Evolutionary conservation across 768 basidiomycete species (phyloP).

Genomic region (Lactifluus volemus): DNA sequence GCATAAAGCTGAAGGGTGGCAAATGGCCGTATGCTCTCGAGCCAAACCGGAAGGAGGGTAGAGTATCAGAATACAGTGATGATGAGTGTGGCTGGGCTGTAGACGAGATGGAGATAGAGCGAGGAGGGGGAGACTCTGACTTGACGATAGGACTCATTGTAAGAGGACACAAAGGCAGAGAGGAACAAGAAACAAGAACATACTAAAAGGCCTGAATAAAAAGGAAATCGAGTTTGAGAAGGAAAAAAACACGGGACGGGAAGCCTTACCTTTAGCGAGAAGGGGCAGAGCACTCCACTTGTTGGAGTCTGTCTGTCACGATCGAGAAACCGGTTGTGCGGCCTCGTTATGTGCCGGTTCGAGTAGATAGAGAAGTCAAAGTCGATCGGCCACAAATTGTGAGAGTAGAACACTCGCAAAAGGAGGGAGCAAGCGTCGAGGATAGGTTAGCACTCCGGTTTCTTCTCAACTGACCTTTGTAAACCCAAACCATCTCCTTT

Average conservation of each 20-base stretch:
- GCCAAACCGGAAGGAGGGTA: conserved; percentile 21
- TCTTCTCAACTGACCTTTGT: too few species aligned
- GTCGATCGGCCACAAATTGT: neutral
- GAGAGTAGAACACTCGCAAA: too few species aligned
- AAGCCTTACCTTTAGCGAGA: neutral
- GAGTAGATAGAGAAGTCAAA: neutral
- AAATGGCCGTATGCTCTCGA: conserved; percentile 23
- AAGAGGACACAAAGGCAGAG: neutral
- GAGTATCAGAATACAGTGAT: conserved; percentile 1
- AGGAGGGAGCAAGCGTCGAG: neutral
- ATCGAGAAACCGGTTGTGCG: neutral
- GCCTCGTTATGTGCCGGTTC: neutral
- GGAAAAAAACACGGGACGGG: neutral
- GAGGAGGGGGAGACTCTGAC: conserved; percentile 16
- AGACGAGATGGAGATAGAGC: conserved; percentile 2
- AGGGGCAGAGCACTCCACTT: neutral
- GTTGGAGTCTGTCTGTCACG: neutral
- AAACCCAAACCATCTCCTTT: too few species aligned
- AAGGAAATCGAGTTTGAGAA: neutral
- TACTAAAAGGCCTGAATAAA: conserved; percentile 7
- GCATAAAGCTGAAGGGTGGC: conserved; percentile 18
- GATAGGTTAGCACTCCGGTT: too few species aligned
- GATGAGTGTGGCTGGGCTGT: neutral
- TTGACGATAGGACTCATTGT: conserved; percentile 10
- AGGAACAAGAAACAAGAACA: neutral